A percentile compares a stretch with the other conserved stretches of the same genome.
Conservation (phyloP, 768 basidiomycete genomes). For the Serendipita indica region DNA sequence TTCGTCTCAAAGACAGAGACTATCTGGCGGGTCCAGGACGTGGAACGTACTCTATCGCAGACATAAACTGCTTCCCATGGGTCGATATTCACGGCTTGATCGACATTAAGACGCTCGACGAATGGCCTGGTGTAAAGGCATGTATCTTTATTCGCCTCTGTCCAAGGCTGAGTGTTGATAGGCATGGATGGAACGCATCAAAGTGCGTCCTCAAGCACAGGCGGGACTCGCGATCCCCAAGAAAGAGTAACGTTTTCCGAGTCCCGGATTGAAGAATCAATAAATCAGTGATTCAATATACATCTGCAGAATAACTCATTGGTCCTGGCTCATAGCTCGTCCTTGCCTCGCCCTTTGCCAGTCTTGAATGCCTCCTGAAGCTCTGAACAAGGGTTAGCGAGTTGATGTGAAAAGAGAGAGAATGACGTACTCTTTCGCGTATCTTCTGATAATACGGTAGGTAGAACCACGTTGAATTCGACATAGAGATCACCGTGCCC, state of each 20-base stretch:
- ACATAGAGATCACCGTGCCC: slow-evolving; percentile 72
- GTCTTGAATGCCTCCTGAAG: neutral
- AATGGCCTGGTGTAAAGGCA: slow-evolving; percentile 49
- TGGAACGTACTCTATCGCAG: slow-evolving; percentile 57
- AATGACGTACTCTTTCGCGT: slow-evolving; percentile 59
- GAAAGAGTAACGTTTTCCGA: too few relatives aligned
- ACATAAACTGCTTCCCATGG: slow-evolving; percentile 57
- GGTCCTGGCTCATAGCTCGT: neutral
- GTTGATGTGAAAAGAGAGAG: neutral
- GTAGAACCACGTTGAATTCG: slow-evolving; percentile 87
- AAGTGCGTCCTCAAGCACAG: slow-evolving; percentile 23
- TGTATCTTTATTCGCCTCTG: slow-evolving; percentile 15
- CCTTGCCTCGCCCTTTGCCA: neutral
- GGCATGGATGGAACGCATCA: slow-evolving; percentile 32
- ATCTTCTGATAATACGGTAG: slow-evolving; percentile 49
- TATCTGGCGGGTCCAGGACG: slow-evolving; percentile 60
- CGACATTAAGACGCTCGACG: slow-evolving; percentile 40
- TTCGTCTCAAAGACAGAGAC: slow-evolving; percentile 53
- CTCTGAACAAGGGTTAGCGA: neutral
- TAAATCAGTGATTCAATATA: too few relatives aligned
- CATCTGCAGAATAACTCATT: too few relatives aligned
- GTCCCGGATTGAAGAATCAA: too few relatives aligned
- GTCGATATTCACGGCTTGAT: neutral
- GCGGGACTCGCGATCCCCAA: too few relatives aligned
- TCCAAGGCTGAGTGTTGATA: slow-evolving; percentile 9